These are phyloP conservation scores for Ciborinia camelliae DNA, from an alignment of 2,329 filamentous ascomycete genomes.

Conservation along the genomic window DNA sequence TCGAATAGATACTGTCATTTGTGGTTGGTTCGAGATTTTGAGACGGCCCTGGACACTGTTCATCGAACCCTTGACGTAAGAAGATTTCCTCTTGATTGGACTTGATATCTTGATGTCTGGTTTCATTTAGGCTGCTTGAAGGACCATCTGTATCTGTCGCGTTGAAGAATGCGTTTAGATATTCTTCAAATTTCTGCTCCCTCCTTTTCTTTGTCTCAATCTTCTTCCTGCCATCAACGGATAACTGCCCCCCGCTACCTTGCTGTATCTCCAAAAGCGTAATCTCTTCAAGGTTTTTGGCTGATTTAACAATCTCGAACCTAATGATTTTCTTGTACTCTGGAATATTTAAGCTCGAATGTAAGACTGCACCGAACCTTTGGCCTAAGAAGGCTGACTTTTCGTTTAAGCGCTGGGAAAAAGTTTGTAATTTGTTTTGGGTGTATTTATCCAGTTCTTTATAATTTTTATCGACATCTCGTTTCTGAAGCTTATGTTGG, in stretches of 20 bases:
- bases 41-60: too few relatives aligned
- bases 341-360: neutral
- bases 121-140: too few relatives aligned
- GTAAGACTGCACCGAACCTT: neutral
- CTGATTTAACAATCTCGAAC: neutral
- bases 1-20: too few relatives aligned
- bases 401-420: neutral
- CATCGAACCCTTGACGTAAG: too few relatives aligned
- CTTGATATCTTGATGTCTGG: too few relatives aligned
- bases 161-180: neutral
- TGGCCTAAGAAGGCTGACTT: neutral
- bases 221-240: too few relatives aligned
- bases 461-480: neutral
- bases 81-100: too few relatives aligned
- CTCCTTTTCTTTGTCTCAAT: neutral
- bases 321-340: neutral
- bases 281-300: neutral
- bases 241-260: neutral
- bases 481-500: neutral
- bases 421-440: neutral
- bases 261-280: neutral
- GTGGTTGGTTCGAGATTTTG: too few relatives aligned
- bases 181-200: neutral
- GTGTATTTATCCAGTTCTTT: neutral
- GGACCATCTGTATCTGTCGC: too few relatives aligned